Conservation (phyloP, 495 filamentous ascomycete genomes). For the Aspergillus leporis region DNA sequence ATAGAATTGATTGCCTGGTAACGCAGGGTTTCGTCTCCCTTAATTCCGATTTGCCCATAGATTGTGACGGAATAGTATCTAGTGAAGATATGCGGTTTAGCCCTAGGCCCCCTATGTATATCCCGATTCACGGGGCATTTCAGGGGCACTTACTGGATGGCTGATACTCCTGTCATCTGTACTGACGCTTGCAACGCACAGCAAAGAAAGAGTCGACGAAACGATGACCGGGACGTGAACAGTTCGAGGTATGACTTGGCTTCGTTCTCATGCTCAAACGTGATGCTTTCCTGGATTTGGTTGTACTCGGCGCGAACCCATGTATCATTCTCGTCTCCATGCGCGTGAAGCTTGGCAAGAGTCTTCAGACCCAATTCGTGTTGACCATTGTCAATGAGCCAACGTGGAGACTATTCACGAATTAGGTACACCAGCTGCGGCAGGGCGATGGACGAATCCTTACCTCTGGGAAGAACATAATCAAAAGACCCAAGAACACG, state of each 20-base stretch:
- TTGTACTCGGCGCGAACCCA: slow-evolving; percentile 48
- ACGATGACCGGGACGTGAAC: slow-evolving; percentile 62
- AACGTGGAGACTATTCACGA: slow-evolving; percentile 49
- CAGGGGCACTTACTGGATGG: slow-evolving; percentile 54
- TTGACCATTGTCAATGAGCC: slow-evolving; percentile 52
- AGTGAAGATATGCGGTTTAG: slow-evolving; percentile 1
- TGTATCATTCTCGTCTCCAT: slow-evolving; percentile 43
- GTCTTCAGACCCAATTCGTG: slow-evolving; percentile 51
- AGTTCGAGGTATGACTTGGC: slow-evolving; percentile 69
- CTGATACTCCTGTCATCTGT: slow-evolving; percentile 73
- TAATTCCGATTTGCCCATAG: slow-evolving; percentile 67
- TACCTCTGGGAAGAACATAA: slow-evolving; percentile 52
- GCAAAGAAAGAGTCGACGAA: slow-evolving; percentile 68
- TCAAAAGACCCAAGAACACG: slow-evolving; percentile 40
- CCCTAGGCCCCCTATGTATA: background rate
- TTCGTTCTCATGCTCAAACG: slow-evolving; percentile 57
- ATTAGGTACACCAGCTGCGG: slow-evolving; percentile 7
- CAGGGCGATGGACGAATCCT: background rate
- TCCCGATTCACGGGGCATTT: background rate
- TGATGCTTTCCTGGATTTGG: slow-evolving; percentile 44
- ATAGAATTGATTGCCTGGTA: slow-evolving; percentile 73
- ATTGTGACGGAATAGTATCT: slow-evolving; percentile 68
- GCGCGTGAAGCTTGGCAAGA: slow-evolving; percentile 50
- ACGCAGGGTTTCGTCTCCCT: slow-evolving; percentile 60
- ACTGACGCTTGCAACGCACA: slow-evolving; percentile 66